Conservation (phyloP, 2,329 filamentous ascomycete genomes). For the Alternaria tenuissima region DNA sequence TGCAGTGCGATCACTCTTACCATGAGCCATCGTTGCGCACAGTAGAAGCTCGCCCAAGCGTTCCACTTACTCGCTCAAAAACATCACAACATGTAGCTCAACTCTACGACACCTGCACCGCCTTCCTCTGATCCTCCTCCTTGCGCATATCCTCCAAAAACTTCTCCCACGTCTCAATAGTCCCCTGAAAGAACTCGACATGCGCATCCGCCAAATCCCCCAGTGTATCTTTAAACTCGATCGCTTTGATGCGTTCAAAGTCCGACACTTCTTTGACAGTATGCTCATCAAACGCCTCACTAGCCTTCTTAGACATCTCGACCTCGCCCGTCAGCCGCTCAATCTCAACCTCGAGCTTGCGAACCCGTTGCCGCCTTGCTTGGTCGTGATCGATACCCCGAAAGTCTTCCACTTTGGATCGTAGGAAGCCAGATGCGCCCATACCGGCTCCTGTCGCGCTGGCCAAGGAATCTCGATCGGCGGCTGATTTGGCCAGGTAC, state of each 20-base stretch:
- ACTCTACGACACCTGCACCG: constrained; percentile 28
- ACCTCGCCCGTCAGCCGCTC: constrained; percentile 88
- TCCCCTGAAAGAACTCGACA: constrained; percentile 82
- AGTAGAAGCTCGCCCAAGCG: no score
- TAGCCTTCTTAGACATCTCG: constrained; percentile 83
- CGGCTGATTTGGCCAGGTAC: constrained; percentile 89
- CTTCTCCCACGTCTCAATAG: constrained; percentile 84
- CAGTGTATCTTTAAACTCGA: constrained; percentile 89
- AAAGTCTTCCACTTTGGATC: constrained; percentile 95
- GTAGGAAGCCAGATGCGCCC: constrained; percentile 85
- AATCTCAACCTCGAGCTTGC: constrained; percentile 91
- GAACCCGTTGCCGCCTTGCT: constrained; percentile 81
- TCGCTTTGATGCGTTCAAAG: constrained; percentile 95
- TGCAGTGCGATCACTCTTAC: no score
- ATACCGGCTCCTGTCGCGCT: constrained; percentile 71
- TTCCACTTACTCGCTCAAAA: background rate
- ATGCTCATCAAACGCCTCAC: constrained; percentile 94
- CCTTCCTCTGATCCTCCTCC: constrained; percentile 57
- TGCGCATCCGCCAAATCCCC: constrained; percentile 85
- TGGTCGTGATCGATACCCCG: constrained; percentile 97
- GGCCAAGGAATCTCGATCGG: constrained; percentile 82
- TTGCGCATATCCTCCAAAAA: constrained; percentile 90
- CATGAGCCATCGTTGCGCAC: no score
- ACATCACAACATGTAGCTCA: background rate
- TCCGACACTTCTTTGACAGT: constrained; percentile 91